These are phyloP conservation scores for Kwoniella sp. DNA, from an alignment of 768 basidiomycete species.

Conservation along the genomic window DNA sequence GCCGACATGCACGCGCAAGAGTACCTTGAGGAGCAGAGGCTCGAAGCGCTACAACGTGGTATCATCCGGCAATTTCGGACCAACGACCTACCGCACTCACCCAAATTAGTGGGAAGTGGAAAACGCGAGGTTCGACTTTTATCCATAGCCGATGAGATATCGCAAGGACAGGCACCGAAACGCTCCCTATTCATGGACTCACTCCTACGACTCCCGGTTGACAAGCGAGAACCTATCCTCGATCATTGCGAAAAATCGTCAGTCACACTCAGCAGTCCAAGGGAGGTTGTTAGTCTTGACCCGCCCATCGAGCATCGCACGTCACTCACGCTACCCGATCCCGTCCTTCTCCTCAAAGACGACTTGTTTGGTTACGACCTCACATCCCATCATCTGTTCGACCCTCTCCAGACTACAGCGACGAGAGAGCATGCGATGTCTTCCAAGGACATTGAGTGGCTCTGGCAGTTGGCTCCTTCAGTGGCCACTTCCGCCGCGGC, in stretches of 20 bases:
- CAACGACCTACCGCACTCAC: neutral
- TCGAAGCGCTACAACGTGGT: neutral
- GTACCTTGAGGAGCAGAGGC: neutral
- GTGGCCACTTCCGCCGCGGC: no score
- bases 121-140: neutral
- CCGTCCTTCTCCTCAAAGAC: neutral
- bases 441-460: no score
- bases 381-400: no score
- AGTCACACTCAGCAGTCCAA: neutral
- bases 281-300: neutral
- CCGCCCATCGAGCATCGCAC: neutral
- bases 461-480: no score
- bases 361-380: neutral
- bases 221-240: neutral
- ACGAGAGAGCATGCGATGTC: neutral
- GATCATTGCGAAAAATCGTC: neutral
- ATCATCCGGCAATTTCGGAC: neutral
- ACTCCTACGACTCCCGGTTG: neutral
- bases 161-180: neutral
- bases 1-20: slow-evolving; percentile 2
- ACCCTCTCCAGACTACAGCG: no score
- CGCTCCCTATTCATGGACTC: neutral
- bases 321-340: neutral
- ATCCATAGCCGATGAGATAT: neutral
- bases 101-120: neutral